phyloP scores from a whole-genome alignment of 129 eudicot species.

The Calendula officinalis region DNA sequence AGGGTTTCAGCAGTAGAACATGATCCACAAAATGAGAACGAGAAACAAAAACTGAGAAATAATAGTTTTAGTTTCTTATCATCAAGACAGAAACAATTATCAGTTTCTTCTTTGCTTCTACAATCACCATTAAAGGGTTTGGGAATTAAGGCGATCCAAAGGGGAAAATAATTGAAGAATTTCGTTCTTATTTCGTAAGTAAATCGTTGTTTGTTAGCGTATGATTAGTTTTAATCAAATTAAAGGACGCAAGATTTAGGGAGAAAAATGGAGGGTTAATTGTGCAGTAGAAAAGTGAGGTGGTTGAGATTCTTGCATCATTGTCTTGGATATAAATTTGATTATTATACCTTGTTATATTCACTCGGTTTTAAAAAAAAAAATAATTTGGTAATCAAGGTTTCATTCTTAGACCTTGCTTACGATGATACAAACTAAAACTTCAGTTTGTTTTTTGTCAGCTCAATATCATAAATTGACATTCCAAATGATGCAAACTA shows the following conservation, averaged over 20 bases:
- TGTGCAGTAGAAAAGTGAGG: not conserved
- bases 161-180: conserved; percentile 19
- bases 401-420: no score
- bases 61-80: conserved; percentile 56
- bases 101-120: conserved; percentile 63
- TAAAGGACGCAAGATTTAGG: not conserved
- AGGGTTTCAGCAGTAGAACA: conserved; percentile 52
- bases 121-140: conserved; percentile 73
- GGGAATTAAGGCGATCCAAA: conserved; percentile 52
- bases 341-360: not conserved
- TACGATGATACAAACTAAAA: no score
- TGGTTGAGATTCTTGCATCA: not conserved
- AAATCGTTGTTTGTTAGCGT: conserved; percentile 5
- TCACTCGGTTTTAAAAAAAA: no score
- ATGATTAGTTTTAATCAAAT: conserved; percentile 12
- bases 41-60: conserved; percentile 66
- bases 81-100: conserved; percentile 69
- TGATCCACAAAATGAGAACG: conserved; percentile 44
- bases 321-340: not conserved
- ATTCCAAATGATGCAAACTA: no score
- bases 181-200: conserved; percentile 14
- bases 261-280: not conserved
- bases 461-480: no score
- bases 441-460: no score
- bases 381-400: no score